Evolutionary conservation across 2,329 filamentous ascomycete species (phyloP).

Genomic region (Fusarium verrucosum): DNA sequence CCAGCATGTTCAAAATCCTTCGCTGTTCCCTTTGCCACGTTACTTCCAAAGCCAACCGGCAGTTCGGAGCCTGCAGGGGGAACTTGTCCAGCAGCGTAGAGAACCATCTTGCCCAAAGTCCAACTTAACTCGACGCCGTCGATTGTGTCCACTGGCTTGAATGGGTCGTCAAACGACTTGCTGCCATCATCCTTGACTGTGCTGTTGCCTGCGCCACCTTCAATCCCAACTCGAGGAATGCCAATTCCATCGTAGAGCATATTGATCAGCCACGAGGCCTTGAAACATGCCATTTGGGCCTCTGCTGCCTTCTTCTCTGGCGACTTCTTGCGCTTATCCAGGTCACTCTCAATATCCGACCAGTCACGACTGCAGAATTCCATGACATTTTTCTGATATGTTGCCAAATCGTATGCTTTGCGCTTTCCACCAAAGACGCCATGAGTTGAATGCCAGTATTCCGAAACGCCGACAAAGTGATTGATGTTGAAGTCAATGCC

Average conservation of each 20-base stretch:
- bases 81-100: slow-evolving; percentile 92
- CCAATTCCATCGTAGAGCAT: slow-evolving; percentile 96
- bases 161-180: slow-evolving; percentile 79
- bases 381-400: slow-evolving; percentile 85
- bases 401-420: slow-evolving; percentile 87
- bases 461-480: slow-evolving; percentile 96
- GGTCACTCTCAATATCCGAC: slow-evolving; percentile 74
- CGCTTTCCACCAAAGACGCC: slow-evolving; percentile 85
- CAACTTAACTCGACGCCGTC: slow-evolving; percentile 92
- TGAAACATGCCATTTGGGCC: slow-evolving; percentile 92
- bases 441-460: slow-evolving; percentile 99
- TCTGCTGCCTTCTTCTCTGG: slow-evolving; percentile 81
- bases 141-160: slow-evolving; percentile 93
- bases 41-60: slow-evolving; percentile 93
- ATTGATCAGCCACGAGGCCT: slow-evolving; percentile 97
- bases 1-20: slow-evolving; percentile 86
- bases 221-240: slow-evolving; percentile 84
- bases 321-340: slow-evolving; percentile 74
- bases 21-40: slow-evolving; percentile 71
- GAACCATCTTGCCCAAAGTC: slow-evolving; percentile 95
- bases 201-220: slow-evolving; percentile 72
- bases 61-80: slow-evolving; percentile 67
- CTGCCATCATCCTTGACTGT: slow-evolving; percentile 75
- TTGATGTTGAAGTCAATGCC: slow-evolving; percentile 97
- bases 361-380: slow-evolving; percentile 88